Evolutionary conservation across 306 rosid genomes (phyloP), one percentile per base, ranked within the genome.

Genomic region (Arachis stenosperma): DNA sequence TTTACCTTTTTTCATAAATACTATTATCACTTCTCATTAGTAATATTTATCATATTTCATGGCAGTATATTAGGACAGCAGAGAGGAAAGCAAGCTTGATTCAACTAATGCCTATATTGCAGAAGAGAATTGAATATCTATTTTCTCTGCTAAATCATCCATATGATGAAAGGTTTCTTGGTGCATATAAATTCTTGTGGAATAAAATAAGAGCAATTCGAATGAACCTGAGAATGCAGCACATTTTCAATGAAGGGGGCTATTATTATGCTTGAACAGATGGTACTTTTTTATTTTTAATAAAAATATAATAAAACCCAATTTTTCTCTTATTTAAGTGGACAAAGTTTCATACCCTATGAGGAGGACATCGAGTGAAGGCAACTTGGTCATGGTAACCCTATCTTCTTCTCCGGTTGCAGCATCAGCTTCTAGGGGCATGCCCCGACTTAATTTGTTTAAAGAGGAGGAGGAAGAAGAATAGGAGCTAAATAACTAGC

Each of bases 181-280:
- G 97, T 67, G 75, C 71, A 22, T 94, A 94, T 80, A 94, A 94
- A 79, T 94, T 94, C 78, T 80, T 91, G 81, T 94, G 99, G 99
- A 97, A 94, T 68, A 87, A 97, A 88, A 94, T 94, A 97, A 89
- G 97, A 73, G 95, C 99, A 39, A 88, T 94, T 76, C 89, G 97
- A 27, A 94, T 94, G 99, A 97, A 94, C 82, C 85, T 94, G 61
- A 86, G 99, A 83, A 94, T 94, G 99, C 99, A 94, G 75, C 99
- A 94, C 77, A 88, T 91, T 75, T 94, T 94, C 87, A 86, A 91
- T 74, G 85, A 85, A 74, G 27, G 91, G 81, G 64, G 87, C 99
- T 71, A 88, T 94, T 57, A 74, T 82, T 67, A 89, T 94, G 96
- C 84, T 94, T 85, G 99, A 94, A 82, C 92, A 94, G 97, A 97